Conservation (phyloP, 2,329 filamentous ascomycete genomes). For the Exophiala xenobiotica region DNA sequence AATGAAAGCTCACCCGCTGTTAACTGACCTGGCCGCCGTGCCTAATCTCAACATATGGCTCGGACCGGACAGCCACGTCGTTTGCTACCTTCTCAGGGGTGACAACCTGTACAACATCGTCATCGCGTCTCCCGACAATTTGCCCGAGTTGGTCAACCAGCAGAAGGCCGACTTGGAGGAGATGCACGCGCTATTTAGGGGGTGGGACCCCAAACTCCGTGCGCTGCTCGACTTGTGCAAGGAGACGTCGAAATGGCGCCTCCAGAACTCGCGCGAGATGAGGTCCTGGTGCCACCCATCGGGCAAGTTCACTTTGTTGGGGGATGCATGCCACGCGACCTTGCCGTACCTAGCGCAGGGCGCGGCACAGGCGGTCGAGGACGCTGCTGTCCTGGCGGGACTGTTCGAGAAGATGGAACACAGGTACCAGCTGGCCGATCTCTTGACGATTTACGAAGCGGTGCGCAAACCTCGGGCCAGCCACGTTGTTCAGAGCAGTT, state of each 20-base stretch:
- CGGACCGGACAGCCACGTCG: conserved; percentile 52
- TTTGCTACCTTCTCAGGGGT: conserved; percentile 48
- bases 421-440: conserved; percentile 36
- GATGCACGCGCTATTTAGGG: conserved; percentile 33
- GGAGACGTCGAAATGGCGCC: conserved; percentile 30
- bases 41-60: conserved; percentile 57
- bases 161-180: conserved; percentile 34
- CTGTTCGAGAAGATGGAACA: conserved; percentile 33
- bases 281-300: conserved; percentile 18
- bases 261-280: conserved; percentile 23
- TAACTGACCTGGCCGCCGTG: conserved; percentile 46
- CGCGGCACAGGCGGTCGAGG: conserved; percentile 36
- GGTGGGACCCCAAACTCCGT: conserved; percentile 36
- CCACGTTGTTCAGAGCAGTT: conserved; percentile 38
- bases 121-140: conserved; percentile 49
- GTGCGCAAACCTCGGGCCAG: conserved; percentile 42
- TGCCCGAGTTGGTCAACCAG: conserved; percentile 35
- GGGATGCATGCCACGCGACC: conserved; percentile 48
- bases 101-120: conserved; percentile 50
- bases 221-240: conserved; percentile 29
- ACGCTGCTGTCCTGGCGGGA: conserved; percentile 35
- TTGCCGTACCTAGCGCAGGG: conserved; percentile 39
- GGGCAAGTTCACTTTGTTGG: conserved; percentile 38
- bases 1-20: conserved; percentile 49
- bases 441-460: conserved; percentile 39